phyloP scores from a whole-genome alignment of 1,284 basidiomycete genomes.

The Ceratobasidium sp. region DNA sequence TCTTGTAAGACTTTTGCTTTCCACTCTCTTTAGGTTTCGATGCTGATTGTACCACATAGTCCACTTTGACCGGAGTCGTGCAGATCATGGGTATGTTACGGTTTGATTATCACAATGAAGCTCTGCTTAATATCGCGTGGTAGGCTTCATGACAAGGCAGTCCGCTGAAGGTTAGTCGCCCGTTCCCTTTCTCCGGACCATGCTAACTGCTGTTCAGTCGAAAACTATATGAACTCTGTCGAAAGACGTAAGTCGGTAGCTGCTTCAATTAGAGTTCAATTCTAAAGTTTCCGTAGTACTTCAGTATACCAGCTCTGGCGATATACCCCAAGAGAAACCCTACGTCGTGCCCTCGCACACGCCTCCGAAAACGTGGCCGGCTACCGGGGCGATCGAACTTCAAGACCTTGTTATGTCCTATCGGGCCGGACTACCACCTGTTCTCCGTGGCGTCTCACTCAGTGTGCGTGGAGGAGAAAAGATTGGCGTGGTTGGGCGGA shows the following conservation, averaged over 20 bases:
- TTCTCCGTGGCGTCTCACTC: slow-evolving; percentile 56
- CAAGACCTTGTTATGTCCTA: slow-evolving; percentile 44
- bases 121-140: slow-evolving; percentile 52
- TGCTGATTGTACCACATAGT: slow-evolving; percentile 41
- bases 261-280: not conserved
- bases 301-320: slow-evolving; percentile 62
- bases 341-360: slow-evolving; percentile 65
- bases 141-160: slow-evolving; percentile 57
- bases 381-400: slow-evolving; percentile 50
- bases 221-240: slow-evolving; percentile 79
- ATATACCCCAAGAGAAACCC: slow-evolving; percentile 67
- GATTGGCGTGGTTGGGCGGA: slow-evolving; percentile 59
- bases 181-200: not conserved
- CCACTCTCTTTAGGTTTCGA: too few relatives aligned
- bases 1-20: slow-evolving; percentile 55
- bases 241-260: slow-evolving; percentile 60
- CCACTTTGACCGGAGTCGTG: slow-evolving; percentile 18
- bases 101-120: slow-evolving; percentile 49
- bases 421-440: slow-evolving; percentile 56
- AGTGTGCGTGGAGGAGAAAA: slow-evolving; percentile 56
- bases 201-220: slow-evolving; percentile 10
- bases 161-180: slow-evolving; percentile 65
- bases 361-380: slow-evolving; percentile 45
- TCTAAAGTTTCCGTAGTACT: slow-evolving; percentile 53
- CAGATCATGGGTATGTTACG: slow-evolving; percentile 48